Percentiles rank a stretch among this genome's conserved stretches.
Evolutionary conservation across 352 stramenopile species (phyloP).

Genomic region (Pythium plurisporium): DNA sequence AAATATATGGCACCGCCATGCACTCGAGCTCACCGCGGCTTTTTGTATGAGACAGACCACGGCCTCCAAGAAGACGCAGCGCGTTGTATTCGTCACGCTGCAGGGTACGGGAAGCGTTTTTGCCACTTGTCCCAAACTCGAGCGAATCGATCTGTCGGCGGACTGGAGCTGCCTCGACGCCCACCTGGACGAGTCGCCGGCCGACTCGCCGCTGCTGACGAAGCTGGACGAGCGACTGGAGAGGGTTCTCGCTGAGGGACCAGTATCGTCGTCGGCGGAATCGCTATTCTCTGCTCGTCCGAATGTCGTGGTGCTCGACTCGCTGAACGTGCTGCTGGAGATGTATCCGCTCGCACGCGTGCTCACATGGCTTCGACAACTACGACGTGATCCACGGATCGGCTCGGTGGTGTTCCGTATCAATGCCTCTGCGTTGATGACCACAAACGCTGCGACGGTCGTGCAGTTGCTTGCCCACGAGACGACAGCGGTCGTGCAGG

Average conservation of each 20-base stretch:
- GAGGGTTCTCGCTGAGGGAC: constrained; percentile 4
- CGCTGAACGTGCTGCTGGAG: constrained; percentile 57
- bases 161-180: constrained; percentile 17
- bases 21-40: not conserved
- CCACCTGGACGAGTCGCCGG: constrained; percentile 16
- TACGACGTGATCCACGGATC: constrained; percentile 29
- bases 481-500: constrained; percentile 42
- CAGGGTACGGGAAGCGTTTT: too few species aligned
- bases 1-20: not conserved
- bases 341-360: constrained; percentile 38
- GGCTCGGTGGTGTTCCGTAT: constrained; percentile 46
- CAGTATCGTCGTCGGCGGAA: not conserved
- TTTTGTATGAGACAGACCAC: constrained; percentile 2
- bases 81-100: constrained; percentile 2
- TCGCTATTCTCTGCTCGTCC: constrained; percentile 25
- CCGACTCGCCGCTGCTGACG: constrained; percentile 17
- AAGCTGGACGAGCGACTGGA: constrained; percentile 35
- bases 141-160: constrained; percentile 37
- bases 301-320: constrained; percentile 58
- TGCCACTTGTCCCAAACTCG: constrained; percentile 33
- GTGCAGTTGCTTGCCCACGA: constrained; percentile 28
- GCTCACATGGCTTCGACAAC: constrained; percentile 34
- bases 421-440: constrained; percentile 30
- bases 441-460: constrained; percentile 9
- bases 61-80: constrained; percentile 16